A percentile compares a stretch with the other conserved stretches of the same genome.
Conservation (phyloP, 805 yeast species). For the Geotrichum ghanense region DNA sequence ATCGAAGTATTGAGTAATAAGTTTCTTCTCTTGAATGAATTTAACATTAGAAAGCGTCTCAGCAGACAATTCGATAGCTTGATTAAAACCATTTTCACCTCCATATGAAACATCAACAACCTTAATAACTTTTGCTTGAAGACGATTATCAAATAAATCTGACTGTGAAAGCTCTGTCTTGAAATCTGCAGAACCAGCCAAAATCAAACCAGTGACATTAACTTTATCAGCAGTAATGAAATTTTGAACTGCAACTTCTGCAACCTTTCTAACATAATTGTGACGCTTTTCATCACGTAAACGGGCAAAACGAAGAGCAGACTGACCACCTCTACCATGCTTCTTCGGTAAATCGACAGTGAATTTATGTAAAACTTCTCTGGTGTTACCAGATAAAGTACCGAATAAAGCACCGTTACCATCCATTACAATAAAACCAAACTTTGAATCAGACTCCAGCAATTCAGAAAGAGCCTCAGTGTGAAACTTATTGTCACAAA, state of each 20-base stretch:
- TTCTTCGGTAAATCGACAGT: conserved; percentile 96
- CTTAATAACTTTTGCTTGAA: conserved; percentile 76
- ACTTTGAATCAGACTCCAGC: conserved; percentile 88
- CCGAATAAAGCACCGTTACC: conserved; percentile 98
- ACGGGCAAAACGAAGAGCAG: conserved; percentile 98
- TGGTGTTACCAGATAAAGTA: conserved; percentile 88
- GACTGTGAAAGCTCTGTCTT: conserved; percentile 88
- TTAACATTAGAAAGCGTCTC: conserved; percentile 95
- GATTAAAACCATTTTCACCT: conserved; percentile 99
- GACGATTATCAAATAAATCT: conserved; percentile 85
- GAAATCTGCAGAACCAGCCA: conserved; percentile 99
- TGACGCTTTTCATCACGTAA: conserved; percentile 98
- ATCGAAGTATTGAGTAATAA: conserved; percentile 84
- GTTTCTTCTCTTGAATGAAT: conserved; percentile 96
- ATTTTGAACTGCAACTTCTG: conserved; percentile 96
- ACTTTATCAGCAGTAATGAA: conserved; percentile 92
- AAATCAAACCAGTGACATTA: conserved; percentile 83
- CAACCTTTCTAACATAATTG: conserved; percentile 94
- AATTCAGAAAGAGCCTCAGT: conserved; percentile 93
- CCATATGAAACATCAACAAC: conserved; percentile 97
- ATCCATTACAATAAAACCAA: conserved; percentile 98
- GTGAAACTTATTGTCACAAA: conserved; percentile 97
- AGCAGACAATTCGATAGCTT: conserved; percentile 95
- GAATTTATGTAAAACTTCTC: conserved; percentile 92
- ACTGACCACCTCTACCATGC: conserved; percentile 99